Conservation (phyloP, 345 rosid species). For the Murraya paniculata region DNA sequence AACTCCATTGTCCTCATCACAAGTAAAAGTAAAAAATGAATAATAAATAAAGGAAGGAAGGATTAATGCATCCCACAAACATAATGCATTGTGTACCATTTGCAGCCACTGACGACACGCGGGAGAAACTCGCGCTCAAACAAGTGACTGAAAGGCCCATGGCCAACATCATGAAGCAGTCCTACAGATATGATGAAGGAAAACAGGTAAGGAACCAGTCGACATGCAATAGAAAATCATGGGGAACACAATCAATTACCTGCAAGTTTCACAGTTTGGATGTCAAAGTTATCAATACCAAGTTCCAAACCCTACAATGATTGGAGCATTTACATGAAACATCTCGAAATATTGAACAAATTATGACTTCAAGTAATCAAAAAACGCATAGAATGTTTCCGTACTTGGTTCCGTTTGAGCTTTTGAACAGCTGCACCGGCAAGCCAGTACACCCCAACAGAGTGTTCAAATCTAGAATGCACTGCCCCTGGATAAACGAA, state of each 20-base stretch:
- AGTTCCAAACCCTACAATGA: constrained; percentile 70
- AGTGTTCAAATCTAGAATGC: constrained; percentile 92
- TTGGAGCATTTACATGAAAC: constrained; percentile 12
- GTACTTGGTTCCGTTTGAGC: constrained; percentile 68
- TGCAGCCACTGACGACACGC: constrained; percentile 37
- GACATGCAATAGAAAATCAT: neutral
- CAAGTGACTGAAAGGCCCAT: constrained; percentile 95
- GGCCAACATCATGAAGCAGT: constrained; percentile 91
- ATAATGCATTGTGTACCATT: constrained; percentile 51
- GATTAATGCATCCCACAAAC: constrained; percentile 13
- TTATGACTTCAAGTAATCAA: neutral
- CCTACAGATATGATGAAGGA: constrained; percentile 43
- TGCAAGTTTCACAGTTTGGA: constrained; percentile 88
- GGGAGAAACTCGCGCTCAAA: constrained; percentile 95
- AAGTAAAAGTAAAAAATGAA: neutral
- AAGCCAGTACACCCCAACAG: constrained; percentile 89
- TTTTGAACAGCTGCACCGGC: constrained; percentile 71
- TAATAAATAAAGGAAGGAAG: neutral
- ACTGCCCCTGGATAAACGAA: constrained; percentile 93
- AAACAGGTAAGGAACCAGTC: neutral
- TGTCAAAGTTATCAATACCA: constrained; percentile 69
- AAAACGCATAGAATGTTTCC: constrained; percentile 14
- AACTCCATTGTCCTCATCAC: neutral
- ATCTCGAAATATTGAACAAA: neutral
- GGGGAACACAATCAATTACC: constrained; percentile 39